These are phyloP conservation scores for Liriodendron chinense DNA, from an alignment of 164 flowering plant species.

Conservation along the genomic window DNA sequence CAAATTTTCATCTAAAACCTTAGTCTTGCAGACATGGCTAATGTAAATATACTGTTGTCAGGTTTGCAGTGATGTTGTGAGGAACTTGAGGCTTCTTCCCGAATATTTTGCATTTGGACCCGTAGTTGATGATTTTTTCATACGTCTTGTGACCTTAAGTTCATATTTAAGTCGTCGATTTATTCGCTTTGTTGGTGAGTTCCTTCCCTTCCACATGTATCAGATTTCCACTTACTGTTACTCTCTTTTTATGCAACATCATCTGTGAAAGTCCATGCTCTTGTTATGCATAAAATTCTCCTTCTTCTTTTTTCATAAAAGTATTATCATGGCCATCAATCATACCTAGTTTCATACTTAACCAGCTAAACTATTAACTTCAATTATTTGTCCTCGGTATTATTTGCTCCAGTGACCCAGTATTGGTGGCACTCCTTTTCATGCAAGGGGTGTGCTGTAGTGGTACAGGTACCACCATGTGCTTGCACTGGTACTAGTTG, in stretches of 20 bases:
- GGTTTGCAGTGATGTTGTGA: constrained; percentile 30
- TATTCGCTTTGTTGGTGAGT: constrained; percentile 61
- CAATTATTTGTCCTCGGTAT: neutral
- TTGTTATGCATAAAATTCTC: neutral
- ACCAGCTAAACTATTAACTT: neutral
- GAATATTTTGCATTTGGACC: constrained; percentile 25
- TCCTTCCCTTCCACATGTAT: neutral
- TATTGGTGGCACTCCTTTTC: neutral
- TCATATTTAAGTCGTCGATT: constrained; percentile 47
- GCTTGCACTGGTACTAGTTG: too few relatives aligned
- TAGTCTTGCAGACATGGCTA: constrained; percentile 14
- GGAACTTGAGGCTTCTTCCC: constrained; percentile 16
- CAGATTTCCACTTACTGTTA: neutral
- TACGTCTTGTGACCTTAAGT: constrained; percentile 44
- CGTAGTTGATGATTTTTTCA: constrained; percentile 48
- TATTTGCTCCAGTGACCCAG: neutral
- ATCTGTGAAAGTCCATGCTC: neutral
- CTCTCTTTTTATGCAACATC: neutral
- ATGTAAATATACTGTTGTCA: constrained; percentile 21
- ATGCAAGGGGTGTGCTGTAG: neutral
- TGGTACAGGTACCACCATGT: too few relatives aligned
- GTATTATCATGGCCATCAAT: neutral
- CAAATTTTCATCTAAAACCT: constrained; percentile 1
- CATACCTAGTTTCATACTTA: neutral
- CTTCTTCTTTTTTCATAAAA: neutral